These are phyloP conservation scores for Coemansia sp. DNA, from an alignment of 192 early-diverging fungal species.

Conservation along the genomic window DNA sequence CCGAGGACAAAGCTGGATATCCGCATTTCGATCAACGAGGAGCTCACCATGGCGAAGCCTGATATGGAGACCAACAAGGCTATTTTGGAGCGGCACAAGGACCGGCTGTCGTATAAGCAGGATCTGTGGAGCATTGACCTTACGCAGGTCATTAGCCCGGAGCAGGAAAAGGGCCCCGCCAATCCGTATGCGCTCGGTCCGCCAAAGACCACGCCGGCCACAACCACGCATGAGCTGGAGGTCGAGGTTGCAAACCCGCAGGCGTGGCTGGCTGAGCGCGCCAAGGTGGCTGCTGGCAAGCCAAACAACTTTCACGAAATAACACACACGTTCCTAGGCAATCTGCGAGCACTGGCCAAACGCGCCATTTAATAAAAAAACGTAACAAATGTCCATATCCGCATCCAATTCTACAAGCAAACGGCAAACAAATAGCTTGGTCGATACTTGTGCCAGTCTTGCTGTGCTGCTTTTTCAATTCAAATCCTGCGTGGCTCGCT, in stretches of 20 bases:
- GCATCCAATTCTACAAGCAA: neutral
- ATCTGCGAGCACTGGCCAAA: conserved; percentile 63
- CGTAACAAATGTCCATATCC: too few species aligned
- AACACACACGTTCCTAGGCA: conserved; percentile 73
- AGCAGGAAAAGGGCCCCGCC: conserved; percentile 27
- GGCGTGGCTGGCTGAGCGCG: conserved; percentile 58
- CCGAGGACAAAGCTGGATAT: conserved; percentile 79
- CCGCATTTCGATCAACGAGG: conserved; percentile 80
- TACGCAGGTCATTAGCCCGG: conserved; percentile 70
- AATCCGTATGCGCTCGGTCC: conserved; percentile 40
- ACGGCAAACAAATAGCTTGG: too few species aligned
- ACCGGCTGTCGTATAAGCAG: conserved; percentile 82
- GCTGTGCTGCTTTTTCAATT: too few species aligned
- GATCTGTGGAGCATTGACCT: conserved; percentile 83
- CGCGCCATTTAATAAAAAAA: conserved; percentile 23
- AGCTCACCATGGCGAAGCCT: conserved; percentile 45
- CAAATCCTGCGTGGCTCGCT: too few species aligned
- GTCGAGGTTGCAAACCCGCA: conserved; percentile 67
- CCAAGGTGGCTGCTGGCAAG: conserved; percentile 55
- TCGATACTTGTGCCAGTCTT: too few species aligned
- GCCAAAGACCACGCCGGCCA: conserved; percentile 39
- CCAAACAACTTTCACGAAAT: conserved; percentile 67
- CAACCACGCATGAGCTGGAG: conserved; percentile 79
- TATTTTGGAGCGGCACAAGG: conserved; percentile 72
- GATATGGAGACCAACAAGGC: conserved; percentile 50